Base-by-base conservation (phyloP, 495 filamentous ascomycete genomes). In the Evansstolkia leycettana region DNA sequence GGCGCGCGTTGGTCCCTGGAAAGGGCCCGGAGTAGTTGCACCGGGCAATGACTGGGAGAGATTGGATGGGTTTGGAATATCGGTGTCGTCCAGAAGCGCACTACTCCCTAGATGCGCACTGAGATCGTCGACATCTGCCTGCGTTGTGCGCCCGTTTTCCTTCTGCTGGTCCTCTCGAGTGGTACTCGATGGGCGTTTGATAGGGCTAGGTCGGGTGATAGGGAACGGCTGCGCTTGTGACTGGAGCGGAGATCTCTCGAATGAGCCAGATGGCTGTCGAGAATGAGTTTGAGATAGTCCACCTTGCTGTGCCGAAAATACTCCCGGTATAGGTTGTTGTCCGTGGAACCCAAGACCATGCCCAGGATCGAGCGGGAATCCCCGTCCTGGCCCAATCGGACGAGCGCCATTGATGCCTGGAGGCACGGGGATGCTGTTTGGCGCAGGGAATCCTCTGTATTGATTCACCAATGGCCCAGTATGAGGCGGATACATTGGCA, bases 51-150 rank as follows among this genome's bases (percentile, higher is more conserved):
- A 64, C 48, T 53, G 58, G 34, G 50, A 62, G 33, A 54, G 48
- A 24, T 58, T 58, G 8, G 62, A 56, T 12, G 64, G 44, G 32
- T 67, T 54, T 16, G 67, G 57, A 32, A 68, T 70, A 39, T 85
- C 76, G 12, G 65, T 71, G 50, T 92, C 87, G 46, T 92, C 88
- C 25, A 95, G 65, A n/a, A 98, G 64, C 7, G 88, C 89, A 53
- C 80, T 87, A 58, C 89, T 94, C 7, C 90, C 92, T n/a, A 98
- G 70, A 51, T 88, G 84, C 33, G 76, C 70, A 37, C 75, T 82
- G 30, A 92, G 62, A 35, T 87, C 75, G 36, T 94, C 85, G 24
- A 82, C 47, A 36, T 82, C 72, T 10, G 45, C 43, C 35, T 56
- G 62, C 3, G 46, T 38, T 18, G 50, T 43, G 24, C 42, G 28